Conservation (phyloP, 805 yeast species). For the Starmerella stellata region DNA sequence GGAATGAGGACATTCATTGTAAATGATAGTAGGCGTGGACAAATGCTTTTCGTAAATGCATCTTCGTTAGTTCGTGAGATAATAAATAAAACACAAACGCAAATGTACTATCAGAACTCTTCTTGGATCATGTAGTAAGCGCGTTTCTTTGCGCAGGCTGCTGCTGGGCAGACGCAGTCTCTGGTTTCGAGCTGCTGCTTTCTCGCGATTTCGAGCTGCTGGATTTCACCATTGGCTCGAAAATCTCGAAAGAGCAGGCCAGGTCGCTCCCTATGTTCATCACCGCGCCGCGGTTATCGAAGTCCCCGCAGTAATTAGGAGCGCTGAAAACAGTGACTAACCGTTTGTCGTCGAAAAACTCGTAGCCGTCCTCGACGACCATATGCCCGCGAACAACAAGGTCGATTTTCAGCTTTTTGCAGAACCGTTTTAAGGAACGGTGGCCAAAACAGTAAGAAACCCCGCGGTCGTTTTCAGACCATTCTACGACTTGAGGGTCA, state of each 20-base stretch:
- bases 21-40: too few species aligned
- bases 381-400: slow-evolving; percentile 71
- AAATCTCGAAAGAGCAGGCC: slow-evolving; percentile 75
- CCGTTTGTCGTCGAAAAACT: slow-evolving; percentile 50
- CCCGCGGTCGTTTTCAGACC: slow-evolving; percentile 79
- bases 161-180: too few species aligned
- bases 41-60: too few species aligned
- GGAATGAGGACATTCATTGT: too few species aligned
- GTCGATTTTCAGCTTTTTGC: slow-evolving; percentile 55
- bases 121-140: too few species aligned
- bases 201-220: too few species aligned
- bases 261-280: slow-evolving; percentile 88
- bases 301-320: slow-evolving; percentile 64
- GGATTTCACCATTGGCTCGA: slow-evolving; percentile 54
- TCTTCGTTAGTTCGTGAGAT: too few species aligned
- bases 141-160: too few species aligned
- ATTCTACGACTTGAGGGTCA: slow-evolving; percentile 59
- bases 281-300: slow-evolving; percentile 92
- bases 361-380: slow-evolving; percentile 74
- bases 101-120: too few species aligned
- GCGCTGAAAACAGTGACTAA: slow-evolving; percentile 59
- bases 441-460: slow-evolving; percentile 63
- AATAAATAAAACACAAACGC: too few species aligned
- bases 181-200: too few species aligned
- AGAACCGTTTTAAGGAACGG: slow-evolving; percentile 57